phyloP scores from a whole-genome alignment of 1,284 basidiomycete species.

The Wallemia mellicola region DNA sequence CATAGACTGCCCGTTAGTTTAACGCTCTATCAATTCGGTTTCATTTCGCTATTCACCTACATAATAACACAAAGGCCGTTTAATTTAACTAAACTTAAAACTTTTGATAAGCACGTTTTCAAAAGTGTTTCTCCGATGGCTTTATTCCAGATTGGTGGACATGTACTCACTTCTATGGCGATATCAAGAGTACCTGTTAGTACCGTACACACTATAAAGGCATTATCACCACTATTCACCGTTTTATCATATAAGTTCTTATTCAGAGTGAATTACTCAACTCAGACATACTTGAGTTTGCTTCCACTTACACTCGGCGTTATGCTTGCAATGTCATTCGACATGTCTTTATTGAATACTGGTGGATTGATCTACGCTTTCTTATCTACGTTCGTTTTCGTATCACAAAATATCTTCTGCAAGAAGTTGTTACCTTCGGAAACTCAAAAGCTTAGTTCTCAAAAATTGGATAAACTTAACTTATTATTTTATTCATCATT shows the following conservation, averaged over 20 bases:
- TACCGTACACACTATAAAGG: slow-evolving; percentile 97
- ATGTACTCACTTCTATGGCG: slow-evolving; percentile 86
- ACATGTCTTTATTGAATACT: slow-evolving; percentile 53
- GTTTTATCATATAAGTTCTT: slow-evolving; percentile 75
- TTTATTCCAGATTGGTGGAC: slow-evolving; percentile 69
- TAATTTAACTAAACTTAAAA: slow-evolving; percentile 32
- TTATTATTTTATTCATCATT: slow-evolving; percentile 80
- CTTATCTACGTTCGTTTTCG: slow-evolving; percentile 80
- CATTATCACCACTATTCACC: slow-evolving; percentile 83
- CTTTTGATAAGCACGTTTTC: slow-evolving; percentile 41
- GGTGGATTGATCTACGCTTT: slow-evolving; percentile 67
- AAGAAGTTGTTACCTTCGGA: slow-evolving; percentile 79
- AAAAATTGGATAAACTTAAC: slow-evolving; percentile 89
- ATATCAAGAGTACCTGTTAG: slow-evolving; percentile 86
- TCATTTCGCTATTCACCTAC: slow-evolving; percentile 60
- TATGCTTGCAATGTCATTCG: slow-evolving; percentile 88
- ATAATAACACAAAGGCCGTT: slow-evolving; percentile 42
- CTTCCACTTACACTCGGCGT: slow-evolving; percentile 79
- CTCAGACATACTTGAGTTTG: slow-evolving; percentile 75
- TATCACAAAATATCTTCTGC: slow-evolving; percentile 95
- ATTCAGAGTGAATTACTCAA: slow-evolving; percentile 73
- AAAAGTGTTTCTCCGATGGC: slow-evolving; percentile 67
- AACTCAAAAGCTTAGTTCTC: slow-evolving; percentile 16
- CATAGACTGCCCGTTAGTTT: slow-evolving; percentile 69
- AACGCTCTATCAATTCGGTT: slow-evolving; percentile 91